Conservation (phyloP, 1,284 basidiomycete genomes). For the Pisolithus thermaeus region DNA sequence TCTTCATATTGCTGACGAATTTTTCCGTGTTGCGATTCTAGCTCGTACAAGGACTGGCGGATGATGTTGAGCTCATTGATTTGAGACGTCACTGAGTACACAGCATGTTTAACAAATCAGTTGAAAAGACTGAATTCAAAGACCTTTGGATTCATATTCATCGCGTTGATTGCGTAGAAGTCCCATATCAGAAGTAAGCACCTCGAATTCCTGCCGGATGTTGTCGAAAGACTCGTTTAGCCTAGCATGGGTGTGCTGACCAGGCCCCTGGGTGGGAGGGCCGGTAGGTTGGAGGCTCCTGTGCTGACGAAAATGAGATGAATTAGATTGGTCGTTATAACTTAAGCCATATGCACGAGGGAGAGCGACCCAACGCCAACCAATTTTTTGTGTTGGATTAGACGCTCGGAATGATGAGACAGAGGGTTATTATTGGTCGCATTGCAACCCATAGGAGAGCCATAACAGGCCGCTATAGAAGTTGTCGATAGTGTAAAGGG, state of each 20-base stretch:
- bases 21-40: slow-evolving; percentile 69
- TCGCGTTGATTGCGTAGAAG: slow-evolving; percentile 76
- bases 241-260: slow-evolving; percentile 38
- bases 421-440: not conserved
- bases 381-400: slow-evolving; percentile 24
- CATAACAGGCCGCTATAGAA: not conserved
- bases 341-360: not conserved
- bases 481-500: not conserved
- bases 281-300: slow-evolving; percentile 59
- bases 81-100: slow-evolving; percentile 53
- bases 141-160: slow-evolving; percentile 86
- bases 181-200: slow-evolving; percentile 63
- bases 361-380: slow-evolving; percentile 2
- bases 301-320: slow-evolving; percentile 39
- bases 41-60: slow-evolving; percentile 70
- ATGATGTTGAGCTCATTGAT: slow-evolving; percentile 71
- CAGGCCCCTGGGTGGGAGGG: slow-evolving; percentile 39
- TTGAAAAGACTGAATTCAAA: slow-evolving; percentile 16
- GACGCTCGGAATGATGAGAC: slow-evolving; percentile 2
- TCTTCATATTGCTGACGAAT: slow-evolving; percentile 72
- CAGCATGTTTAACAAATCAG: not conserved
- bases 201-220: slow-evolving; percentile 85
- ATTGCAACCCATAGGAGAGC: not conserved
- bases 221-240: slow-evolving; percentile 80
- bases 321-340: slow-evolving; percentile 13